Evolutionary conservation across 257 asterid genomes (phyloP).

Genomic region (Solanum tarijense): DNA sequence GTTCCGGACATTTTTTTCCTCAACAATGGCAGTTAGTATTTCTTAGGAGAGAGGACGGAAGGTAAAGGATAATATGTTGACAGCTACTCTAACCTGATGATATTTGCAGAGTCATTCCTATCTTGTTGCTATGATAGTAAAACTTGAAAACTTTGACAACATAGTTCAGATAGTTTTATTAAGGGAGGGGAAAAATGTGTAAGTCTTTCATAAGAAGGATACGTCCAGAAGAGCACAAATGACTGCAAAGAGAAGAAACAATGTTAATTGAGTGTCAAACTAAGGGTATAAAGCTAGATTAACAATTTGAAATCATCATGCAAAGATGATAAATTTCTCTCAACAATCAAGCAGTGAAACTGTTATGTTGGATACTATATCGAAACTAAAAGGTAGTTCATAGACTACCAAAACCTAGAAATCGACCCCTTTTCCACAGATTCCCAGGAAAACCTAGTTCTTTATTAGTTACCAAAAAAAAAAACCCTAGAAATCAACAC

Average conservation of each 20-base stretch:
- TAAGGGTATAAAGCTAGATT: background rate
- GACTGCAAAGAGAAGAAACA: background rate
- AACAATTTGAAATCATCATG: background rate
- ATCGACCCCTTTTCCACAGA: background rate
- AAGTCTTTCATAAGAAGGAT: background rate
- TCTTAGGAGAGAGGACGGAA: background rate
- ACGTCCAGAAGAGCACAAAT: background rate
- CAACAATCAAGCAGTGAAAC: background rate
- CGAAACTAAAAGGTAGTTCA: background rate
- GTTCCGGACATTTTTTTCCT: background rate
- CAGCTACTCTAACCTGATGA: background rate
- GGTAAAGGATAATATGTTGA: background rate
- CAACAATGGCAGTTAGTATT: background rate
- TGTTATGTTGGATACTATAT: background rate
- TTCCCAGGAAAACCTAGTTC: background rate
- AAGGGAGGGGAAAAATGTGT: background rate
- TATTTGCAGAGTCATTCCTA: background rate
- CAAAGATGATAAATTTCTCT: background rate
- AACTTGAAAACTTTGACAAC: background rate
- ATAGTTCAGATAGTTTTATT: background rate
- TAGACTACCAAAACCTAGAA: background rate
- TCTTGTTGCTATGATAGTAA: background rate
- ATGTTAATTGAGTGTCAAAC: constrained; percentile 2
- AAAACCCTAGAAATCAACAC: background rate
- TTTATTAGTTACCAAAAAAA: background rate